Evolutionary conservation across 139 green algal genomes (phyloP), one percentile per base, ranked within the genome.

Genomic region (Axilococcus clingmanii): DNA sequence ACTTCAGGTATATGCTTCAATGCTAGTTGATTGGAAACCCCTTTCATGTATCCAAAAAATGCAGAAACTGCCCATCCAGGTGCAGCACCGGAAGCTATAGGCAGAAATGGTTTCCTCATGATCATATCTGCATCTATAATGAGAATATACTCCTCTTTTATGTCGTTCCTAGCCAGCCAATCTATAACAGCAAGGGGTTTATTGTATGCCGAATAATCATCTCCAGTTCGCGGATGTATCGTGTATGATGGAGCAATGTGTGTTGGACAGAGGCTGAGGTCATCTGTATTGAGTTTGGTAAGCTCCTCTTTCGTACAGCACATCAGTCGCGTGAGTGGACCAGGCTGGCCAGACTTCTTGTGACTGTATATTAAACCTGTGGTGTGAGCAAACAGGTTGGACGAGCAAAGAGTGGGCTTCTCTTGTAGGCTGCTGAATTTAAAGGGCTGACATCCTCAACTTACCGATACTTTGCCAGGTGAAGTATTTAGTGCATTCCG

Each of bases 161-260:
- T 42, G 0, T 82, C 40, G 19, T 41, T 63, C 25, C 64, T 37
- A 42, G 66, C 45, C 40, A 79, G 40, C 75, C 77, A 93, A 60
- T 89, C 76, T 2, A 89, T 75, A 4, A 93, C 77, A 7, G 77
- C 82, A 43, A 82, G 67, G 12, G 84, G 84, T 56, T 92, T 92
- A 34, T 78, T 76, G 50, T 71, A 68, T 9, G 63, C 61, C 4
- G 52, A 23, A 32, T 63, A 73, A 4, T 48, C 31, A 47, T 72
- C 63, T 24, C 56, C 55, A 61, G 55, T 75, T 5, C 52, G 65
- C 1, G 75, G 66, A 47, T 85, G 71, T n/a, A 37, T 40, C 0
- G 72, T 61, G 28, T 68, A 80, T 4, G 67, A 77, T 4, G 83
- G 83, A 3, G 79, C 81, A 6, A 86, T 52, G 59, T 84, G 75